Evolutionary conservation across 2,329 filamentous ascomycete genomes (phyloP), one percentile per base, ranked within the genome.

Genomic region (Fusarium dimerum): DNA sequence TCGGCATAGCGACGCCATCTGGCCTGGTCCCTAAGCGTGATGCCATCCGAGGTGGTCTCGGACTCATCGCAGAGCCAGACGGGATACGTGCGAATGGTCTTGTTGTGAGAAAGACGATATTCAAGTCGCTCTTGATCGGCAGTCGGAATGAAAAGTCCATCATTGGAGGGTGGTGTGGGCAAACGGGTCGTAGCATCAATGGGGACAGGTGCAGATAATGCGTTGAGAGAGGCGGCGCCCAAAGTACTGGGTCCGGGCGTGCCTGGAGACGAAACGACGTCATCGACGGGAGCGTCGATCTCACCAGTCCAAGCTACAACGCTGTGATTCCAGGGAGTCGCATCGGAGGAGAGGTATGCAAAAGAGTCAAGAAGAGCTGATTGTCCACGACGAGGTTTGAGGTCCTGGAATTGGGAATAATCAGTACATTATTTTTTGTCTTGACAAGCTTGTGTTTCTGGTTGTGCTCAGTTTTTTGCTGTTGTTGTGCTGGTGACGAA

Each of bases 271-370:
- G 78, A 76, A 12, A 75, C 58, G 17, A 64, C 58, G 30, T 71
- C 66, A 42, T 81, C 77, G 40, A 67, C 56, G 3, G 78, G 73
- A 5, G 72, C 75, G 51, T 86, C 83, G 53, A 93, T 88, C 71
- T 97, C 93, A 52, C 93, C 93, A 3, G 93, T 96, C 93, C 93
- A 97, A 43, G 91, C 92, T 48, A 97, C 89, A 6, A 97, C 82
- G 1, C 87, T 94, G 74, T 97, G 93, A 64, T 92, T 90, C 92
- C 92, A 97, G 17, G 88, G 86, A 2, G 88, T 87, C 41, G 88
- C 81, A 50, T 88, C 80, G n/a, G 92, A 95, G 4, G 92, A 90
- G 42, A 97, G 84, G 72, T 95, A 87, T 50, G 87, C 84, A 66
- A 97, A 92, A 10, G 92, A 92, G 71, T 97, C 92, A 73, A 95